phyloP scores from a whole-genome alignment of 495 filamentous ascomycete genomes.

The Oidiodendron maius region DNA sequence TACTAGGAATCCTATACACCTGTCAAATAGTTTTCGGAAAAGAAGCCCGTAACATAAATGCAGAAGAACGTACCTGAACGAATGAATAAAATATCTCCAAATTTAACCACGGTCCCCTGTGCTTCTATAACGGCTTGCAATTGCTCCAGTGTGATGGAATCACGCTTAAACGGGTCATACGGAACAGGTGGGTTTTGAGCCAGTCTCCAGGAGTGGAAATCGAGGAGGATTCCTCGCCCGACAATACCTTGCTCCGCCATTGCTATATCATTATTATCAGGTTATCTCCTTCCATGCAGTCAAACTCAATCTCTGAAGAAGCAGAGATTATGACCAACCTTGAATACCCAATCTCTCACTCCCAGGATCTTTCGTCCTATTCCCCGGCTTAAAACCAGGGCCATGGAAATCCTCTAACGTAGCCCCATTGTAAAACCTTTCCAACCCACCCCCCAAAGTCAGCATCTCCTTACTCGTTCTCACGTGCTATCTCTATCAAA shows the following conservation, averaged over 20 bases:
- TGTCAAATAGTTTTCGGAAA: not conserved
- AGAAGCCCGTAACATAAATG: not conserved
- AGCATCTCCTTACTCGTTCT: not conserved
- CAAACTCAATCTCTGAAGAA: not conserved
- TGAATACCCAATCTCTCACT: constrained; percentile 42
- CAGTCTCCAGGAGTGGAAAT: constrained; percentile 47
- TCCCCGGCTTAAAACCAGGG: constrained; percentile 7
- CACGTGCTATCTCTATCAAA: too few species aligned
- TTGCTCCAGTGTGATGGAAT: constrained; percentile 35
- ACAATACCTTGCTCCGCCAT: constrained; percentile 49
- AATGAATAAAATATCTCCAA: constrained; percentile 51
- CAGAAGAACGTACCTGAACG: constrained; percentile 29
- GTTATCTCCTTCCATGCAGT: not conserved
- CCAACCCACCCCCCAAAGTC: not conserved
- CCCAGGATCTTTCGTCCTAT: constrained; percentile 22
- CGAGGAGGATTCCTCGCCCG: constrained; percentile 51
- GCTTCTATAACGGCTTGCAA: constrained; percentile 37
- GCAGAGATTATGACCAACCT: constrained; percentile 28
- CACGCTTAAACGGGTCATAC: constrained; percentile 37
- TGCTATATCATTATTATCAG: constrained; percentile 16
- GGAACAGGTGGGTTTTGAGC: constrained; percentile 16
- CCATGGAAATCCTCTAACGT: constrained; percentile 48
- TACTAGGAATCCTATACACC: constrained; percentile 37
- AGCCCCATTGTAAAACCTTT: constrained; percentile 55
- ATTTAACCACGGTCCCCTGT: constrained; percentile 42